These are phyloP conservation scores for Antarctomyces pellizariae DNA, from an alignment of 495 filamentous ascomycete genomes.

Conservation along the genomic window DNA sequence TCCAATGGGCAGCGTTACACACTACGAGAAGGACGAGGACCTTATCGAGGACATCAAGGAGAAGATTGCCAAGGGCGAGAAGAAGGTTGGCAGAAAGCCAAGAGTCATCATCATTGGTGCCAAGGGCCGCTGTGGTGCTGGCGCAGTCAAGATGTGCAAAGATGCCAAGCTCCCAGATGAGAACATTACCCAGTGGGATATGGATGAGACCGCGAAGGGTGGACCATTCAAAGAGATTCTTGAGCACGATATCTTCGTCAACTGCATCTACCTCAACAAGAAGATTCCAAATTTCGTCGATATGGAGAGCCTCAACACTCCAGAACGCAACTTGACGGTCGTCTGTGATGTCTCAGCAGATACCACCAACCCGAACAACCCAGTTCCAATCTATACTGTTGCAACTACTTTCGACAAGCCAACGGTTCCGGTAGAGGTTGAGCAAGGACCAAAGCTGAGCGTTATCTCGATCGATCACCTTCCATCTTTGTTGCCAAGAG, in stretches of 20 bases:
- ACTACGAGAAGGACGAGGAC: slow-evolving; percentile 54
- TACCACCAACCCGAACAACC: slow-evolving; percentile 52
- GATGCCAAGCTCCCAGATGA: slow-evolving; percentile 51
- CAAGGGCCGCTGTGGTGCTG: slow-evolving; percentile 67
- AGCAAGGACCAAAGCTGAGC: slow-evolving; percentile 32
- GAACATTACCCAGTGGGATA: slow-evolving; percentile 75
- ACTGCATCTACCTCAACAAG: slow-evolving; percentile 68
- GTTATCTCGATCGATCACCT: slow-evolving; percentile 86
- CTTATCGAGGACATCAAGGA: slow-evolving; percentile 53
- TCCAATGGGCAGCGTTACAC: slow-evolving; percentile 40
- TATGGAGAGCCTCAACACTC: slow-evolving; percentile 36
- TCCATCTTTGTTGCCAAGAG: slow-evolving; percentile 63
- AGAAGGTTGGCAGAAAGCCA: slow-evolving; percentile 22
- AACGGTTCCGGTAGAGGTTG: slow-evolving; percentile 47
- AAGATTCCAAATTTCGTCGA: slow-evolving; percentile 55
- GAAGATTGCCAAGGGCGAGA: slow-evolving; percentile 30
- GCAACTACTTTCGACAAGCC: slow-evolving; percentile 66
- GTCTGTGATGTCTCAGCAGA: slow-evolving; percentile 74
- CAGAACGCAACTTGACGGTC: slow-evolving; percentile 53
- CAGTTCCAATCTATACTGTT: slow-evolving; percentile 65
- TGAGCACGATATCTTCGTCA: slow-evolving; percentile 62
- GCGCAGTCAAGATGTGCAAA: slow-evolving; percentile 58
- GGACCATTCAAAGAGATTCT: slow-evolving; percentile 80
- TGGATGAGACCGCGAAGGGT: slow-evolving; percentile 63
- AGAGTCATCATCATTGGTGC: slow-evolving; percentile 38